A percentile compares a stretch with the other conserved stretches of the same genome.
phyloP scores from a whole-genome alignment of 768 basidiomycete genomes.

The Mycena rebaudengoi region DNA sequence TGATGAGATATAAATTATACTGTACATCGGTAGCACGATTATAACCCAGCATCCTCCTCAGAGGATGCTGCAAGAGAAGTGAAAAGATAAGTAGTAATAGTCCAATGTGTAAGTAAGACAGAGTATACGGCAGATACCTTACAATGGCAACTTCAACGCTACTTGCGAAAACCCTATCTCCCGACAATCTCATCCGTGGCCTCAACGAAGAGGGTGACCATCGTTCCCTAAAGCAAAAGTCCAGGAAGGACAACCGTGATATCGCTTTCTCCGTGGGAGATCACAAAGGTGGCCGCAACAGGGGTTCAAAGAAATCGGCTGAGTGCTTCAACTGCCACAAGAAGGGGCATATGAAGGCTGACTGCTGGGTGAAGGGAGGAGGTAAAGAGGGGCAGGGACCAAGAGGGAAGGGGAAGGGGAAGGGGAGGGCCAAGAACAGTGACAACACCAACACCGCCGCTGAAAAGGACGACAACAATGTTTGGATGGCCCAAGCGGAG shows the following conservation, averaged over 20 bases:
- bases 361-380: constrained; percentile 12
- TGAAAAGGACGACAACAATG: neutral
- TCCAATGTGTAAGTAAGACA: too few species aligned
- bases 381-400: constrained; percentile 27
- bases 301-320: neutral
- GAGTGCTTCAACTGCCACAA: constrained; percentile 30
- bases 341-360: constrained; percentile 28
- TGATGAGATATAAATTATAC: too few species aligned
- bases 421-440: neutral
- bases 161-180: constrained; percentile 6
- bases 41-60: too few species aligned
- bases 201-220: constrained; percentile 26
- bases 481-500: constrained; percentile 3
- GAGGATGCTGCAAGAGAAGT: too few species aligned
- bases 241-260: constrained; percentile 14
- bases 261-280: constrained; percentile 3
- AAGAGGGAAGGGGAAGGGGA: neutral
- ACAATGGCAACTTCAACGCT: constrained; percentile 20
- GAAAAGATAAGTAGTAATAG: too few species aligned
- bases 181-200: constrained; percentile 20
- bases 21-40: too few species aligned
- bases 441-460: neutral
- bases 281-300: neutral
- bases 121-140: too few species aligned
- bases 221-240: neutral